phyloP scores from a whole-genome alignment of 495 filamentous ascomycete genomes.

The Schizothecium vesticola region DNA sequence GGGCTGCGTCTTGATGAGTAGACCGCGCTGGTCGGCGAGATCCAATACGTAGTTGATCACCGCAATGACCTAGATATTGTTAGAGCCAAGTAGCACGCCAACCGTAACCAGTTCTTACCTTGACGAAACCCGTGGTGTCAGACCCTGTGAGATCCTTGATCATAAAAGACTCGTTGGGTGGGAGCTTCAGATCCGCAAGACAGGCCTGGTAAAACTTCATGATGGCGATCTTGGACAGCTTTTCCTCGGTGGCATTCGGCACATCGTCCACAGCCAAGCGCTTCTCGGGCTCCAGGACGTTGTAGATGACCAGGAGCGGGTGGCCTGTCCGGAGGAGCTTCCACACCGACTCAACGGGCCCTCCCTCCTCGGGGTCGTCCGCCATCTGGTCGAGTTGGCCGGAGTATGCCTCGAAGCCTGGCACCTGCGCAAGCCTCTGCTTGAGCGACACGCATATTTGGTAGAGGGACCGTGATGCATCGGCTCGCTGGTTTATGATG shows the following conservation, averaged over 20 bases:
- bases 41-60: constrained; percentile 92
- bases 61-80: constrained; percentile 40
- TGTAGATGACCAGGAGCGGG: constrained; percentile 85
- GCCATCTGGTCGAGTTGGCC: constrained; percentile 51
- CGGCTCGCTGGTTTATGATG: constrained; percentile 91
- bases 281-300: constrained; percentile 63
- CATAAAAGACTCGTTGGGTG: constrained; percentile 78
- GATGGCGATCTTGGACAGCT: constrained; percentile 56
- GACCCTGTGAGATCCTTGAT: constrained; percentile 87
- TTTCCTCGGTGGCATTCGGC: constrained; percentile 53
- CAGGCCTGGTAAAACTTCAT: constrained; percentile 54
- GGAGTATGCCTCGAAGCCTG: constrained; percentile 70
- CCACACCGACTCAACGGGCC: constrained; percentile 90
- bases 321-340: constrained; percentile 76
- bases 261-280: constrained; percentile 56
- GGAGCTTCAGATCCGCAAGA: constrained; percentile 63
- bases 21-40: constrained; percentile 66
- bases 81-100: constrained; percentile 14
- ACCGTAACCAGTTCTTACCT: constrained; percentile 47
- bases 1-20: constrained; percentile 54
- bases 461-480: constrained; percentile 81
- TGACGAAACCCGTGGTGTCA: constrained; percentile 95
- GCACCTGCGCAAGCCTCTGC: constrained; percentile 73
- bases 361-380: constrained; percentile 53
- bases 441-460: constrained; percentile 87